Conservation (phyloP, 257 asterid genomes). For the Anisodus tanguticus region DNA sequence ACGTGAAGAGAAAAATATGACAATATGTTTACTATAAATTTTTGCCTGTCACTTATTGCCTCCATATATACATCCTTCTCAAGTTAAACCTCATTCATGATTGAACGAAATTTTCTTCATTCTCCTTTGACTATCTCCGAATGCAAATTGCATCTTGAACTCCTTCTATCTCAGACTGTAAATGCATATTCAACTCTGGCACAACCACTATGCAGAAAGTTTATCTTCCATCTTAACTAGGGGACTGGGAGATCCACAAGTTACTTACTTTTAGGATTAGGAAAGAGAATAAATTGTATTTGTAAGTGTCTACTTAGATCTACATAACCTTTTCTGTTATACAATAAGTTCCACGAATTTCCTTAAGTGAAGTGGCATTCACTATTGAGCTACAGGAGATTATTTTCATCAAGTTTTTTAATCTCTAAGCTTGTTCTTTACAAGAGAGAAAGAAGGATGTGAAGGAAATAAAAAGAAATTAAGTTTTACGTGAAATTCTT, state of each 20-base stretch:
- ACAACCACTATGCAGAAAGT: background rate
- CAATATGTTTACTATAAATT: background rate
- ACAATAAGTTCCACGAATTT: background rate
- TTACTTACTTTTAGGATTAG: background rate
- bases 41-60: constrained; percentile 7
- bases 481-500: background rate
- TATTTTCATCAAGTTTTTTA: background rate
- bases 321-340: background rate
- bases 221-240: background rate
- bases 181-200: background rate
- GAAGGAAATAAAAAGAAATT: background rate
- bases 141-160: background rate
- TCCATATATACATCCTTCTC: background rate
- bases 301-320: background rate
- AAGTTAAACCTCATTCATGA: background rate
- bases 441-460: background rate
- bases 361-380: background rate
- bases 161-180: background rate
- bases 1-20: background rate
- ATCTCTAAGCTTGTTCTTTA: background rate
- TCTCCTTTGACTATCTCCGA: background rate
- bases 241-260: background rate
- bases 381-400: background rate
- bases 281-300: background rate
- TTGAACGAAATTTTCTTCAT: background rate